Percentiles rank a stretch among this genome's conserved stretches.
These are phyloP conservation scores for Phytophthora vignae DNA, from an alignment of 352 stramenopile species.

Conservation along the genomic window DNA sequence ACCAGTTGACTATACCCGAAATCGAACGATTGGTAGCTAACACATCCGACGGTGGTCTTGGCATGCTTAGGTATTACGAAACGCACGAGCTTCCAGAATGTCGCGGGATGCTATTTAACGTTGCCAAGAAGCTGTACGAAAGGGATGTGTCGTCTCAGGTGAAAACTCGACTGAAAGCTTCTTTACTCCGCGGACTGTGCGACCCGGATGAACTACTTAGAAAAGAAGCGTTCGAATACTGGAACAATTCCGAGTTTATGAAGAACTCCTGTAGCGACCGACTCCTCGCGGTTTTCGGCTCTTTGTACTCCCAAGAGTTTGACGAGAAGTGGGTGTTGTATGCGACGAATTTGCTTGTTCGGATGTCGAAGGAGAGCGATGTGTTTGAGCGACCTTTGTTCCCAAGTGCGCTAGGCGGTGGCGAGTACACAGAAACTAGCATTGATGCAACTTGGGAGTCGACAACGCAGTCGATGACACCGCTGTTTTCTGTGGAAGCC, in stretches of 20 bases:
- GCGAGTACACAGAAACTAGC: constrained; percentile 54
- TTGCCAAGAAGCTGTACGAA: constrained; percentile 49
- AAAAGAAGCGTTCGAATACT: constrained; percentile 56
- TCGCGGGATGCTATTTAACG: constrained; percentile 51
- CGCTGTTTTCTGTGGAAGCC: constrained; percentile 80
- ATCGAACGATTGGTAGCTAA: constrained; percentile 39
- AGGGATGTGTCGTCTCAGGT: constrained; percentile 22
- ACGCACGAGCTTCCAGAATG: constrained; percentile 46
- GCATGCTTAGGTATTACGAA: constrained; percentile 48
- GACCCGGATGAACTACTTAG: constrained; percentile 57
- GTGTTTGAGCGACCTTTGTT: constrained; percentile 57
- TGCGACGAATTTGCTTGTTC: constrained; percentile 64
- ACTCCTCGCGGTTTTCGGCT: constrained; percentile 63
- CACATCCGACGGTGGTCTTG: constrained; percentile 43
- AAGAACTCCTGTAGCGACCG: constrained; percentile 44
- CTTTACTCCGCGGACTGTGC: constrained; percentile 59
- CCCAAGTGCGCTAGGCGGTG: constrained; percentile 49
- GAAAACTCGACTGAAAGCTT: constrained; percentile 39
- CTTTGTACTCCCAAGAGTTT: constrained; percentile 51
- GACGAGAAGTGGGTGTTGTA: constrained; percentile 79
- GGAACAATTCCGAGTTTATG: constrained; percentile 44
- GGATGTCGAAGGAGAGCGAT: constrained; percentile 37
- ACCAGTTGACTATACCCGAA: constrained; percentile 36
- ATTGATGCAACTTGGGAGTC: constrained; percentile 80
- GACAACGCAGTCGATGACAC: constrained; percentile 73